Base-by-base conservation (phyloP, 139 green algal species). In the Deuterostichococcus epilithicus region DNA sequence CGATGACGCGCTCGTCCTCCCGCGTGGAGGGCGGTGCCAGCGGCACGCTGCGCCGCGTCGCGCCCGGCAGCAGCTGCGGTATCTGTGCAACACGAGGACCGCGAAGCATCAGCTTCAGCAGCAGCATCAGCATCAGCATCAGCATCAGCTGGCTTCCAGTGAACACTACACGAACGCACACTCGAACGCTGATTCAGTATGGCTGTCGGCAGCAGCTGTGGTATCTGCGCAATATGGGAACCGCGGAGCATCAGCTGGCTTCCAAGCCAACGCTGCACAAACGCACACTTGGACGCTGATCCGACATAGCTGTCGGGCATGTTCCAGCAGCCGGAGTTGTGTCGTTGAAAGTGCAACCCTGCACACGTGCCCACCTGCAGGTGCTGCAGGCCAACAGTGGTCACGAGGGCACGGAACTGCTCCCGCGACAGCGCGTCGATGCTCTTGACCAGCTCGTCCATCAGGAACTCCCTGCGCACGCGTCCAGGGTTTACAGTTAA, bases 371-470 rank as follows among this genome's bases (percentile, higher is more conserved):
- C 65, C 65, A 88, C 45, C 25, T 47, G 20, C 38, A 69, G 36
- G 76, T 86, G 78, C 70, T 79, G 33, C 45, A 92, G 82, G 30
- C 79, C 79, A 25, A 84, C 71, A 78, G 38, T 10, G 15, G 38
- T 34, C 15, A 88, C 73, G 44, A 89, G 83, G 72, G 80, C 39
- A 20, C 74, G 58, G 74, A 95, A 73, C 83, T 98, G 92, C 67
- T 95, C 86, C 0, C 95, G 60, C 4, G 82, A 91, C 32, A 98
- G 73, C 1, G 95, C 96, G 77, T 99, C 96, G 32, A 99, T 92
- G 74, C 76, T 85, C 82, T 96, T 97, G 35, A 98, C 96, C 32
- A 96, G 78, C 90, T 99, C 96, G 45, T 98, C 94, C 45, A 97
- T 81, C 30, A 99, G 73, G 78, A 99, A 98, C 26, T 95, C 87